Conservation (phyloP, 306 rosid species). For the Macrotyloma uniflorum region DNA sequence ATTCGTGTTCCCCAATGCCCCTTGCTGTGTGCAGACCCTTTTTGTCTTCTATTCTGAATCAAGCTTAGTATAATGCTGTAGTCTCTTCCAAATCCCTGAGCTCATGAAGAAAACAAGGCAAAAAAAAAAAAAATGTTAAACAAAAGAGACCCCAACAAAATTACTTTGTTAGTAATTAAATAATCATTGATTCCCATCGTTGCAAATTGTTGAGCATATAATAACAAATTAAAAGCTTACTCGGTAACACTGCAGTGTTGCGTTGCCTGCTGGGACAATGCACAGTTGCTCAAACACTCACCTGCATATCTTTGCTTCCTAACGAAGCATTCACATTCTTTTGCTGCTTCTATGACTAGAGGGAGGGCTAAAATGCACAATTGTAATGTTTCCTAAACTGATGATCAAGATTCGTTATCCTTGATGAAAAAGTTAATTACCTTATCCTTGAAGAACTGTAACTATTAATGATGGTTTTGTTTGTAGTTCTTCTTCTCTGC, state of each 20-base stretch:
- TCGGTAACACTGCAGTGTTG: not conserved
- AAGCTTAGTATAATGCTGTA: slow-evolving; percentile 24
- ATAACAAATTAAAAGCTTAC: not conserved
- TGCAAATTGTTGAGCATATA: not conserved
- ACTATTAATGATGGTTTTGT: not conserved
- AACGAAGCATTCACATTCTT: not conserved
- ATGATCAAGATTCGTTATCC: not conserved
- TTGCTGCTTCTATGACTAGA: not conserved
- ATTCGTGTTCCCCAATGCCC: slow-evolving; percentile 37
- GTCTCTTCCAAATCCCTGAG: slow-evolving; percentile 42
- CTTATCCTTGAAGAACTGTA: not conserved
- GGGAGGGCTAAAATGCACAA: not conserved
- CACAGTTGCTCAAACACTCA: slow-evolving; percentile 3
- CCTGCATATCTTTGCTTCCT: slow-evolving; percentile 14
- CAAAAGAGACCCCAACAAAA: slow-evolving; percentile 25
- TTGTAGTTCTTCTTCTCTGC: not conserved
- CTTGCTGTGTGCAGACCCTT: slow-evolving; percentile 41
- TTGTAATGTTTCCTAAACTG: not conserved
- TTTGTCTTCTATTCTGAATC: slow-evolving; percentile 39
- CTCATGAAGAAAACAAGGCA: slow-evolving; percentile 39
- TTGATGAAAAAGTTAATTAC: not conserved
- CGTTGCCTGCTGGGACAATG: slow-evolving; percentile 10
- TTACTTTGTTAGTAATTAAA: slow-evolving; percentile 30
- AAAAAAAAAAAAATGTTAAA: slow-evolving; percentile 28
- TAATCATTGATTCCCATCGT: slow-evolving; percentile 41